Base-by-base conservation (phyloP, 1,139 yeast genomes). In the Meyerozyma carpophila region DNA sequence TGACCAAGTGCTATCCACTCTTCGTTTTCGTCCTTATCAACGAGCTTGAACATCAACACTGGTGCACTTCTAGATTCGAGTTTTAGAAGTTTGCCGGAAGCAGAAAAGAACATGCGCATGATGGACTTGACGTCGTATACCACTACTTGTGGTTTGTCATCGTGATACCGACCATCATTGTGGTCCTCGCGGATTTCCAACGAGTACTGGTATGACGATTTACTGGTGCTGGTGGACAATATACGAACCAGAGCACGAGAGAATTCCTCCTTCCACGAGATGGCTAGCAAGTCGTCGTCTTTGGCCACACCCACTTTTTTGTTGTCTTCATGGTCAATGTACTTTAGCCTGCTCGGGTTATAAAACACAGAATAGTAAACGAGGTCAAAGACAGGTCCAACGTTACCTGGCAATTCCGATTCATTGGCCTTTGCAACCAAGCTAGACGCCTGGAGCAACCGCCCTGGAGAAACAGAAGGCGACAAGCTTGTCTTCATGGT, bases 91-190 rank as follows among this genome's bases (percentile, higher is more conserved):
- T 75, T 74, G 0, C 94, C 94, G 2, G 91, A 82, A 1, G 86
- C 87, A 47, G 84, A 79, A 62, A 84, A 87, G 52, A 84, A 87
- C 45, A 84, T 61, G 47, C 82, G 70, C 6, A 73, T 65, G 3
- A 86, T 67, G 2, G 66, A 57, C 8, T 66, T 57, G 3, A 83
- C 61, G 39, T 76, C 71, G 28, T 76, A 58, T 3, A 55, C 48
- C 20, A 65, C 57, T 1, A 52, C 50, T 13, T 62, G 63, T 0
- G 77, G 72, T 7, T 75, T 79, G 10, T 68, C 76, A 9, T 82
- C 85, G 54, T 87, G 95, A 55, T 84, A 87, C 45, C 95, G 65
- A 0, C 79, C 89, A 61, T 87, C 95, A 54, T 84, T 73, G 46
- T 83, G 79, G 53, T 77, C 77, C 54, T 87, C 94, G 2, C 58